Conservation (phyloP, 1,139 yeast species). For the Hyphopichia burtonii region DNA sequence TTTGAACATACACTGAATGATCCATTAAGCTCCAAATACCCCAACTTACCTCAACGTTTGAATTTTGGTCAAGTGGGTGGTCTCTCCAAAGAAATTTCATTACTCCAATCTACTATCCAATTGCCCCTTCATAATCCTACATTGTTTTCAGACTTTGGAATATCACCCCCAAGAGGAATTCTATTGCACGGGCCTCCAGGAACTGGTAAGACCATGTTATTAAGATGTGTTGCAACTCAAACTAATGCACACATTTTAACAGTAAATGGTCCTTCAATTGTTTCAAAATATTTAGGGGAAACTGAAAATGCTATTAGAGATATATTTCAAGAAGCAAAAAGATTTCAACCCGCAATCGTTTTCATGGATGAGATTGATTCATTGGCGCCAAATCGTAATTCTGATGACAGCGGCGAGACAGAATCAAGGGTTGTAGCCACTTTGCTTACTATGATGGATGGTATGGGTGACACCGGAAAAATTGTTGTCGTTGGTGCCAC, state of each 20-base stretch:
- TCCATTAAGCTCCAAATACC: conserved; percentile 27
- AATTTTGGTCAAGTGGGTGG: conserved; percentile 74
- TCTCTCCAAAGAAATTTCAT: conserved; percentile 57
- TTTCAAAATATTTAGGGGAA: conserved; percentile 90
- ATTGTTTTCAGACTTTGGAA: conserved; percentile 79
- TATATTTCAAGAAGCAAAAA: conserved; percentile 80
- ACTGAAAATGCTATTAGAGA: conserved; percentile 82
- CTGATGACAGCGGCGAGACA: conserved; percentile 86
- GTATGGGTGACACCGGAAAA: conserved; percentile 68
- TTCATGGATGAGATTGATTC: conserved; percentile 94
- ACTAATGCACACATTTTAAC: conserved; percentile 76
- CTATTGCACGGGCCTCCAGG: conserved; percentile 96
- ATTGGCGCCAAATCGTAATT: conserved; percentile 75
- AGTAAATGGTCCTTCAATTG: conserved; percentile 88
- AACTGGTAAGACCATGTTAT: conserved; percentile 90
- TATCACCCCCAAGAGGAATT: conserved; percentile 87
- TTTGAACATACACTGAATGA: conserved; percentile 11
- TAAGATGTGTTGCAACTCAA: conserved; percentile 76
- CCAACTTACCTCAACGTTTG: conserved; percentile 39
- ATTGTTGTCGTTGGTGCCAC: conserved; percentile 80
- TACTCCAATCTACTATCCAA: conserved; percentile 67
- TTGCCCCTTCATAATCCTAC: conserved; percentile 79
- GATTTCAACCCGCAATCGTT: conserved; percentile 81
- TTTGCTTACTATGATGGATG: conserved; percentile 83
- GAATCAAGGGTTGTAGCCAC: conserved; percentile 91